These are phyloP conservation scores for Calonectria henricotiae DNA, from an alignment of 2,329 filamentous ascomycete genomes.

Conservation along the genomic window DNA sequence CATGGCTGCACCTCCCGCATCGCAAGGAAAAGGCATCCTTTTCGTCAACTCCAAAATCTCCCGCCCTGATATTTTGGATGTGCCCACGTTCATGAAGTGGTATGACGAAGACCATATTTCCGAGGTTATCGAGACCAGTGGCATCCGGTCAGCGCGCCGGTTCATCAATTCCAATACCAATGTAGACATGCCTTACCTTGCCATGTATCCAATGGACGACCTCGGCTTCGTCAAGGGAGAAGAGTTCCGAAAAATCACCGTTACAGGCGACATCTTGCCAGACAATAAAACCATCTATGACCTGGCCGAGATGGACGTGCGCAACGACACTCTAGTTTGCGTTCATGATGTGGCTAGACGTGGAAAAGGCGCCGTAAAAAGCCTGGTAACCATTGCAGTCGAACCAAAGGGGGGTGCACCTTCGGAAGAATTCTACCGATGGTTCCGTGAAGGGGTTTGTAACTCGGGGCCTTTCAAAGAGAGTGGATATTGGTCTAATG, in stretches of 20 bases:
- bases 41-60: slow-evolving; percentile 11
- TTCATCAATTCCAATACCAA: slow-evolving; percentile 1
- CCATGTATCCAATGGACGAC: slow-evolving; percentile 11
- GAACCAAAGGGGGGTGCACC: background rate
- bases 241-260: slow-evolving; percentile 1
- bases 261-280: slow-evolving; percentile 4
- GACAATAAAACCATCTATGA: background rate
- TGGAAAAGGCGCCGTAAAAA: background rate
- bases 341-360: slow-evolving; percentile 7
- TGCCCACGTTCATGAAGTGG: slow-evolving; percentile 1
- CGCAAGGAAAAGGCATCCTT: slow-evolving; percentile 4
- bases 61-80: background rate
- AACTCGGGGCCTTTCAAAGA: background rate
- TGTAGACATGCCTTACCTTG: slow-evolving; percentile 9
- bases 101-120: slow-evolving; percentile 11
- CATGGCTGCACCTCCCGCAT: background rate
- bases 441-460: slow-evolving; percentile 3
- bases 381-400: background rate
- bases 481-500: background rate
- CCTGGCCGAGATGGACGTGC: slow-evolving; percentile 8
- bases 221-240: slow-evolving; percentile 7
- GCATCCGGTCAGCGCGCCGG: slow-evolving; percentile 9
- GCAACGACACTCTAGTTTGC: slow-evolving; percentile 1
- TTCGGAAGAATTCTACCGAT: background rate
- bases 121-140: slow-evolving; percentile 1